Evolutionary conservation across 305 asterid genomes (phyloP).

Genomic region (Andrographis paniculata): DNA sequence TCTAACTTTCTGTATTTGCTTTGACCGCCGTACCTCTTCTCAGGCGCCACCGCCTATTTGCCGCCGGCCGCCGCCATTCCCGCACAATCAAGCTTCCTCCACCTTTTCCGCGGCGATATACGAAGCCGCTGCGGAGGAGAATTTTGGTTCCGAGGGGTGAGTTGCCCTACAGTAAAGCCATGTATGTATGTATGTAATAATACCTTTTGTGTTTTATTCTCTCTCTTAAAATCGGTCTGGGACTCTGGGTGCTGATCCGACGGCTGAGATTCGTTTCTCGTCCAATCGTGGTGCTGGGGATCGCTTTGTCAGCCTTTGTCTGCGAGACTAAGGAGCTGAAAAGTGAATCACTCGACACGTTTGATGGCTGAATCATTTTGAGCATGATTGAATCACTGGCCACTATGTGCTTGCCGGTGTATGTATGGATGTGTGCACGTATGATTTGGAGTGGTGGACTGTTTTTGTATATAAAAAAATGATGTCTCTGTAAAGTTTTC

Average conservation of each 20-base stretch:
- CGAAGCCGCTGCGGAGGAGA: no score
- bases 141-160: no score
- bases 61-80: no score
- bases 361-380: constrained; percentile 25
- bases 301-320: constrained; percentile 24
- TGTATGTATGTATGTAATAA: no score
- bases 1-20: no score
- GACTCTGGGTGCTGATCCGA: constrained; percentile 27
- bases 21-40: no score
- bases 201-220: neutral
- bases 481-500: neutral
- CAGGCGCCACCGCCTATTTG: no score
- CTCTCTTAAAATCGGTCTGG: constrained; percentile 25
- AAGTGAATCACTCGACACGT: neutral
- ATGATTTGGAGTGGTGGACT: constrained; percentile 10
- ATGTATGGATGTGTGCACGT: constrained; percentile 7
- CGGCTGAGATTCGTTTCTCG: constrained; percentile 25
- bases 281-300: constrained; percentile 29
- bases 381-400: constrained; percentile 21
- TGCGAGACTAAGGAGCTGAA: constrained; percentile 23
- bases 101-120: no score
- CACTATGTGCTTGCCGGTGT: constrained; percentile 6
- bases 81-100: no score
- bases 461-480: neutral
- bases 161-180: no score